phyloP scores from a whole-genome alignment of 2,329 filamentous ascomycete genomes.

The Rasamsonia emersonii region DNA sequence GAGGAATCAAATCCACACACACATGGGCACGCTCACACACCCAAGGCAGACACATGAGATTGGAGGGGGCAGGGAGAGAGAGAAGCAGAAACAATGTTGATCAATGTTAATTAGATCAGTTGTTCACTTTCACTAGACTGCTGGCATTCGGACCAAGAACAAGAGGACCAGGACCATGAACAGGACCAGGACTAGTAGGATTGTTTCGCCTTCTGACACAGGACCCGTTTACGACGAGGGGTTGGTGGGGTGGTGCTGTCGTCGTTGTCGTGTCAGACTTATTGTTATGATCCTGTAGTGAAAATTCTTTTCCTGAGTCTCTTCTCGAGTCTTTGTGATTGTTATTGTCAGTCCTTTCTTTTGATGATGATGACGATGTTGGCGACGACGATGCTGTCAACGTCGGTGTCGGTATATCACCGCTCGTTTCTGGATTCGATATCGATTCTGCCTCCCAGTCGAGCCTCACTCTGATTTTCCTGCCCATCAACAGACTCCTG shows the following conservation, averaged over 20 bases:
- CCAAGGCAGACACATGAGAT: too few relatives aligned
- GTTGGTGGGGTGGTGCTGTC: slow-evolving; percentile 15
- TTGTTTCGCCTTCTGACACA: slow-evolving; percentile 15
- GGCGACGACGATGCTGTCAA: background rate
- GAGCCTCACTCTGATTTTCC: slow-evolving; percentile 25
- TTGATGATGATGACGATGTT: background rate
- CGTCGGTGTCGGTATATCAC: background rate
- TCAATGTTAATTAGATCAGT: too few relatives aligned
- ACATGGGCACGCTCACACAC: too few relatives aligned
- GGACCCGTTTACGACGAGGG: slow-evolving; percentile 28
- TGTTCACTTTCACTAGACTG: too few relatives aligned
- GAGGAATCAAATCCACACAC: too few relatives aligned
- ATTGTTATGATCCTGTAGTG: too few relatives aligned
- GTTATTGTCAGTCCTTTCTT: background rate
- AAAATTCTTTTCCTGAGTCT: slow-evolving; percentile 5
- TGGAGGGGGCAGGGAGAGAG: too few relatives aligned
- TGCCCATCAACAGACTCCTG: slow-evolving; percentile 24
- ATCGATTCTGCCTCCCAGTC: too few relatives aligned
- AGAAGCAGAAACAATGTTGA: too few relatives aligned
- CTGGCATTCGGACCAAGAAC: too few relatives aligned
- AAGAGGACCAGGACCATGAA: too few relatives aligned
- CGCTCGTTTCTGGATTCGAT: background rate
- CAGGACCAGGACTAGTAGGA: too few relatives aligned
- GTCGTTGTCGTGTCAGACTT: slow-evolving; percentile 2
- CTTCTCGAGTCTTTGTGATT: slow-evolving; percentile 3